Evolutionary conservation across 2,329 filamentous ascomycete species (phyloP).

Genomic region (Pseudohalonectria lignicola): DNA sequence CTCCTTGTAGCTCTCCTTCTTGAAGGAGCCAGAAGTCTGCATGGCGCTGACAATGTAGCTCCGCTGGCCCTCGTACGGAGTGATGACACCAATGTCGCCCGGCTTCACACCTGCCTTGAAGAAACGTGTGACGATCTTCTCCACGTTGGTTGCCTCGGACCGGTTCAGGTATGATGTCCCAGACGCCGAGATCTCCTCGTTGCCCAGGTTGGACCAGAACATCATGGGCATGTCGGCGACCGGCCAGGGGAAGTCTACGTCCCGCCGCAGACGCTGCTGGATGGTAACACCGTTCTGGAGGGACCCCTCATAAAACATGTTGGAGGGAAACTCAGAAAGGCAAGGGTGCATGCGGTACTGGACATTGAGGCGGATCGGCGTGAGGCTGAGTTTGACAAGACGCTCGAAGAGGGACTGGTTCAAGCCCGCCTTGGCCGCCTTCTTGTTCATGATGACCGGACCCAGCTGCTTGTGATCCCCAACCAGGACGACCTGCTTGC

Average conservation of each 20-base stretch:
- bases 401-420: slow-evolving; percentile 99
- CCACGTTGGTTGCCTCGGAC: slow-evolving; percentile 92
- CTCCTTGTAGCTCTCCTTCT: slow-evolving; percentile 97
- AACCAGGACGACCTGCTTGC: slow-evolving; percentile 97
- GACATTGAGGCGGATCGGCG: slow-evolving; percentile 86
- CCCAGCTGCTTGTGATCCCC: slow-evolving; percentile 97
- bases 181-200: slow-evolving; percentile 95
- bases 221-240: slow-evolving; percentile 94
- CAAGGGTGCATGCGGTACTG: slow-evolving; percentile 99
- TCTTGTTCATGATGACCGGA: slow-evolving; percentile 99
- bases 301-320: slow-evolving; percentile 99
- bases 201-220: slow-evolving; percentile 98
- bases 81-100: slow-evolving; percentile 91
- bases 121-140: slow-evolving; percentile 96
- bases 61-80: slow-evolving; percentile 94
- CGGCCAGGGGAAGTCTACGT: slow-evolving; percentile 98
- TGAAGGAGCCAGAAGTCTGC: slow-evolving; percentile 94
- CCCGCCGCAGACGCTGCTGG: slow-evolving; percentile 75
- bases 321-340: slow-evolving; percentile 92
- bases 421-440: slow-evolving; percentile 91
- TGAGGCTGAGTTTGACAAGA: slow-evolving; percentile 80
- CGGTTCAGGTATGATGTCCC: slow-evolving; percentile 97
- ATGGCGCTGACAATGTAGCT: slow-evolving; percentile 99
- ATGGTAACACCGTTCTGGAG: slow-evolving; percentile 93
- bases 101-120: slow-evolving; percentile 98